Conservation (phyloP, 805 yeast genomes). For the Candida koratica region DNA sequence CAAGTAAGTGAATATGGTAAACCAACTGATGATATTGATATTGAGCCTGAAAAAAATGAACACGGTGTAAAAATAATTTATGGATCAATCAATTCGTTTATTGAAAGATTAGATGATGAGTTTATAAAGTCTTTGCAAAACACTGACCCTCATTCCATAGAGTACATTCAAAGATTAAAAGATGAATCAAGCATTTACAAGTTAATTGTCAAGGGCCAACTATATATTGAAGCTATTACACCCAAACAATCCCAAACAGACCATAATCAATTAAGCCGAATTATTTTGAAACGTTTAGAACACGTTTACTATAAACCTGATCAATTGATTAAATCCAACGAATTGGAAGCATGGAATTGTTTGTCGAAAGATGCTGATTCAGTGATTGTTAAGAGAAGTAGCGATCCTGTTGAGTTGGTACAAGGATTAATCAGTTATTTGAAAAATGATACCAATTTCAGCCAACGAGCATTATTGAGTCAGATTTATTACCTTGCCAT, state of each 20-base stretch:
- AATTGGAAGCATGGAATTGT: slow-evolving; percentile 68
- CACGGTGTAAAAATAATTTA: slow-evolving; percentile 67
- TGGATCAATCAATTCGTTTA: slow-evolving; percentile 81
- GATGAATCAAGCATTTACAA: slow-evolving; percentile 78
- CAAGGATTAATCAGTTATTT: slow-evolving; percentile 63
- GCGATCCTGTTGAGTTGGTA: slow-evolving; percentile 48
- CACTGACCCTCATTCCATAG: slow-evolving; percentile 93
- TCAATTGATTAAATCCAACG: slow-evolving; percentile 64
- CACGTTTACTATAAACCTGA: slow-evolving; percentile 91
- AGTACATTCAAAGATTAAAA: slow-evolving; percentile 83
- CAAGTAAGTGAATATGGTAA: slow-evolving; percentile 74
- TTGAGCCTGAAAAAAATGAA: slow-evolving; percentile 55
- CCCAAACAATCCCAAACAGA: slow-evolving; percentile 41
- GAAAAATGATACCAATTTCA: slow-evolving; percentile 61
- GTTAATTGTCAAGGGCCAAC: slow-evolving; percentile 77
- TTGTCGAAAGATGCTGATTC: slow-evolving; percentile 25
- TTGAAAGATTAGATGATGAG: slow-evolving; percentile 95
- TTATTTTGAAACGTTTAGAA: slow-evolving; percentile 79
- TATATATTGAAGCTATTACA: slow-evolving; percentile 65
- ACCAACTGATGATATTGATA: slow-evolving; percentile 65
- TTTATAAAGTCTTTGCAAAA: slow-evolving; percentile 80
- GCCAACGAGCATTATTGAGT: slow-evolving; percentile 78
- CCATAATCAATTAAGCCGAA: slow-evolving; percentile 60
- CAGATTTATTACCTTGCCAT: slow-evolving; percentile 90
- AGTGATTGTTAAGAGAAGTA: slow-evolving; percentile 28